Percentiles rank a stretch among this genome's conserved stretches.
Conservation (phyloP, 2,329 filamentous ascomycete genomes). For the Colletotrichum chrysophilum region DNA sequence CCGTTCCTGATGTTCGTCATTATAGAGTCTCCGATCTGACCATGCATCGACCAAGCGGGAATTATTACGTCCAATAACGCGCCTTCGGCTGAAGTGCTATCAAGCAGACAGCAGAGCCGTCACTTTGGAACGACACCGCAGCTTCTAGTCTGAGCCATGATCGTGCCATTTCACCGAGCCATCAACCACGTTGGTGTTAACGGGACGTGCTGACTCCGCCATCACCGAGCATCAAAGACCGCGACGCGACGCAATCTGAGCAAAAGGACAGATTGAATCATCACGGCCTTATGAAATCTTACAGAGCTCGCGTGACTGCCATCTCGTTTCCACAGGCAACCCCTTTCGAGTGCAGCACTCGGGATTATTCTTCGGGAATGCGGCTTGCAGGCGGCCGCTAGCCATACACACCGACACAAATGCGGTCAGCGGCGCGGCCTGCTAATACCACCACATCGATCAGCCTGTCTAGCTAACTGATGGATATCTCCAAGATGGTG, state of each 20-base stretch:
- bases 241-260: background rate
- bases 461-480: slow-evolving; percentile 12
- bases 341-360: slow-evolving; percentile 11
- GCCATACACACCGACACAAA: background rate
- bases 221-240: background rate
- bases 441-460: background rate
- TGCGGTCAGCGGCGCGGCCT: slow-evolving; percentile 11
- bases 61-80: background rate
- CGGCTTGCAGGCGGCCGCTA: background rate
- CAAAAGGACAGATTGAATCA: background rate
- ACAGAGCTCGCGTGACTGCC: background rate
- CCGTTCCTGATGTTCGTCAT: slow-evolving; percentile 13
- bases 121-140: background rate
- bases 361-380: background rate
- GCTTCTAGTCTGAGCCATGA: background rate
- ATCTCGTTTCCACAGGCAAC: slow-evolving; percentile 1
- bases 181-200: background rate
- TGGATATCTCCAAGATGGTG: background rate
- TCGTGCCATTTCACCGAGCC: background rate
- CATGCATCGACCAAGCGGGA: background rate
- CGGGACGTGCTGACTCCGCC: background rate
- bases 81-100: background rate
- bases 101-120: background rate
- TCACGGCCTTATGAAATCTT: background rate
- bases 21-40: slow-evolving; percentile 2